phyloP scores from a whole-genome alignment of 2,329 filamentous ascomycete species.

The Neurospora sp. region DNA sequence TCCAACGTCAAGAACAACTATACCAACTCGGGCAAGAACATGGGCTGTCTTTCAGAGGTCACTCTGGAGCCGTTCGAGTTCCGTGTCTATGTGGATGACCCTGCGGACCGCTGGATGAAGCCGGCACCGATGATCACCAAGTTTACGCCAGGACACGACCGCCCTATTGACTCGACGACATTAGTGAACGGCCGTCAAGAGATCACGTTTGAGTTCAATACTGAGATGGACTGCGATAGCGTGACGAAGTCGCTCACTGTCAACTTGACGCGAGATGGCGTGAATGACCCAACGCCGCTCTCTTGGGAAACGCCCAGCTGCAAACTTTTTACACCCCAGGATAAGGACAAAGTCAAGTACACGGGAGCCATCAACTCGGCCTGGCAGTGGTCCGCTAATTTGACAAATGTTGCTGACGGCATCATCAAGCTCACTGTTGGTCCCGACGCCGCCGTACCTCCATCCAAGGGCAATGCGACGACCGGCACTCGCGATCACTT shows the following conservation, averaged over 20 bases:
- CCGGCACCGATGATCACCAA: constrained; percentile 49
- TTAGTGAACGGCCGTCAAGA: constrained; percentile 6
- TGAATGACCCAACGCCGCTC: constrained; percentile 36
- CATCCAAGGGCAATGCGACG: constrained; percentile 2
- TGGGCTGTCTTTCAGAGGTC: constrained; percentile 45
- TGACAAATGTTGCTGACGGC: constrained; percentile 49
- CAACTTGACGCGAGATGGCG: constrained; percentile 39
- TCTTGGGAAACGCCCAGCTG: constrained; percentile 27
- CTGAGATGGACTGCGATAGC: constrained; percentile 49
- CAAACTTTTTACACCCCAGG: constrained; percentile 10
- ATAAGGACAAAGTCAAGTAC: constrained; percentile 21
- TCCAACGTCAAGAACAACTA: constrained; percentile 36
- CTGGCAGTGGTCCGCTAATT: constrained; percentile 42
- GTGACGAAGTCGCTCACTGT: constrained; percentile 40
- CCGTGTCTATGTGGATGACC: constrained; percentile 43
- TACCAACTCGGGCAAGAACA: constrained; percentile 33
- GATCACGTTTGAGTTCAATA: constrained; percentile 48
- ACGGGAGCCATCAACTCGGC: constrained; percentile 42
- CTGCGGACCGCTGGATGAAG: constrained; percentile 34
- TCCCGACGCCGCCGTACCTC: constrained; percentile 32
- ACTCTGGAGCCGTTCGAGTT: constrained; percentile 46
- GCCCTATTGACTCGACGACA: constrained; percentile 36
- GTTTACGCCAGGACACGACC: constrained; percentile 52
- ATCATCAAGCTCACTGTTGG: constrained; percentile 47
- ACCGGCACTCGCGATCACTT: constrained; percentile 45